Base-by-base conservation (phyloP, 257 asterid genomes). In the Cruciata laevipes region DNA sequence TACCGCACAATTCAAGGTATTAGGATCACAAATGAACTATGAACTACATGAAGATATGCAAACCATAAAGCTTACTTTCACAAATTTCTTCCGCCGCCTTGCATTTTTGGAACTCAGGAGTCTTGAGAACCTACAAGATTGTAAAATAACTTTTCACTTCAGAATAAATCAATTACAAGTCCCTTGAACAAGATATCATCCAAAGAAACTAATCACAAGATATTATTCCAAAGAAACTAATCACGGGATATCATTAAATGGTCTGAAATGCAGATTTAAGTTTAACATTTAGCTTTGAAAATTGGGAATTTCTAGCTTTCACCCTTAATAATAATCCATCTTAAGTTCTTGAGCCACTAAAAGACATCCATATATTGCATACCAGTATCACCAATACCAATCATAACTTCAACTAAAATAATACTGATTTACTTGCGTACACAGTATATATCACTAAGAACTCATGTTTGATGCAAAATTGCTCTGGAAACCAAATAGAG, bases 101-200 rank as follows among this genome's bases (percentile, higher is more conserved):
- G 82, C 95, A 83, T 74, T 88, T 92, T 49, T 66, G 82, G 66
- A 92, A 89, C 75, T 92, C 93, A 7, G 98, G 95, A 44, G 96
- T 82, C 75, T 78, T 87, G 65, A 92, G 96, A 82, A 88, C 90
- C 98, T 87, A 78, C 75, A 81, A 80, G 70, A 77, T 74, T 61
- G 75, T 65, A 72, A 70, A 73, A 73, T 16, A 37, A 66, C 58
- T 14, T 25, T 63, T 35, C 68, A 27, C 30, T 27, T 49, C 9
- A 44, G 44, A 70, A 53, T 20, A 21, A 66, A 49, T 47, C 49
- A 40, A 40, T 66, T 27, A 13, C 3, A 14, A 25, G 32, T 59
- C 31, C 57, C 14, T 47, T 59, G 5, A 18, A 40, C 20, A n/a
- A 59, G 20, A 21, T 2, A 17, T 16, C 11, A 38, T 3, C 16